Conservation (phyloP, 305 asterid genomes). For the Fraxinus albicans region DNA sequence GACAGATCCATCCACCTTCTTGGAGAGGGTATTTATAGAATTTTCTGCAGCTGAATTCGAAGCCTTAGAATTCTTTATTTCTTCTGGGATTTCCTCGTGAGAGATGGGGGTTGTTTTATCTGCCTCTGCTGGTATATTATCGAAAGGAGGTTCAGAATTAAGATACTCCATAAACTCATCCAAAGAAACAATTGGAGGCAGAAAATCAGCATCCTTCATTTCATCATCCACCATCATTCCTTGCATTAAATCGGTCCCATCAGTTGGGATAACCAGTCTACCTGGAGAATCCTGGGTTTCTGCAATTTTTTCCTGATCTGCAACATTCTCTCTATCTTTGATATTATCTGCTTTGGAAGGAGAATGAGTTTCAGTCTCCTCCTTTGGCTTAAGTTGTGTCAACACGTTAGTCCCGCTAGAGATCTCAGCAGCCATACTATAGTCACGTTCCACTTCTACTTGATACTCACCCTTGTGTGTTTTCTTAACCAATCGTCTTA, state of each 20-base stretch:
- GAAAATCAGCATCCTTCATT: conserved; percentile 74
- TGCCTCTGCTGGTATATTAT: conserved; percentile 53
- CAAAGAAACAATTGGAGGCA: conserved; percentile 90
- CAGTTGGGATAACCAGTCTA: conserved; percentile 75
- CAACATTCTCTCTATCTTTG: conserved; percentile 38
- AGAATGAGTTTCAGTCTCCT: conserved; percentile 33
- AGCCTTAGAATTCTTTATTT: conserved; percentile 25
- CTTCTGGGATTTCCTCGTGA: conserved; percentile 41
- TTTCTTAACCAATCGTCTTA: conserved; percentile 84
- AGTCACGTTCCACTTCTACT: conserved; percentile 77
- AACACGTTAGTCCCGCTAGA: conserved; percentile 59
- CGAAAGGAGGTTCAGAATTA: conserved; percentile 88
- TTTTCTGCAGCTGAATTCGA: conserved; percentile 40
- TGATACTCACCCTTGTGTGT: conserved; percentile 98
- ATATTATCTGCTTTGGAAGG: conserved; percentile 39
- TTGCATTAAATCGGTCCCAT: conserved; percentile 92
- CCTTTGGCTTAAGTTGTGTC: conserved; percentile 38
- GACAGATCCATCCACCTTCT: conserved; percentile 33
- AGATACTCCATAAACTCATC: conserved; percentile 98
- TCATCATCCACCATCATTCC: conserved; percentile 96
- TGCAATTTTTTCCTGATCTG: conserved; percentile 37
- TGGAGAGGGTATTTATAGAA: conserved; percentile 38
- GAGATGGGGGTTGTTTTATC: conserved; percentile 30
- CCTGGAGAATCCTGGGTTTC: conserved; percentile 58
- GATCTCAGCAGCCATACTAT: conserved; percentile 58